Evolutionary conservation across 129 eudicot species (phyloP), one percentile per base, ranked within the genome.

Genomic region (Gnaphalium uliginosum): DNA sequence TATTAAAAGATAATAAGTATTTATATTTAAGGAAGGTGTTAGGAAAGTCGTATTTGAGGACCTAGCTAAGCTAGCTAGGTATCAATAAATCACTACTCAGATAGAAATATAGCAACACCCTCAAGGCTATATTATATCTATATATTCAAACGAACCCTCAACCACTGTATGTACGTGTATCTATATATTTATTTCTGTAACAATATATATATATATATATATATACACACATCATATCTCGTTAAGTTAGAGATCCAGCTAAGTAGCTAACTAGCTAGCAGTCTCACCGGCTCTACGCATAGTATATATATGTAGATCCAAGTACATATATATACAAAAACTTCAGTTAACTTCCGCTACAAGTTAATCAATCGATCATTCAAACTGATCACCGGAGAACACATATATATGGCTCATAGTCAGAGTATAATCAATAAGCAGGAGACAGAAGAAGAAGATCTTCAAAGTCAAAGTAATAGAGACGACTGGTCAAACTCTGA

Each of bases 21-120:
- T 6, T 57, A 57, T 25, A 2, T 57, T 57, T 57, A 14, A 59
- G 69, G 75, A 41, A 69, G 79, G 79, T 75, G 79, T 15, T 58
- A 78, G 82, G 65, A 70, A 78, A 61, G 82, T 70, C 39, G 76
- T 24, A 57, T 57, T 19, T 56, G 33, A 39, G 63, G 70, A 62
- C 71, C 78, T 11, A 15, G 33, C 66, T 29, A 63, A 32, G 23
- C 72, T 64, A 27, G 4, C 53, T 66, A 66, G 71, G 51, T 48
- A n/a, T 70, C 64, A 78, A 50, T 53, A 58, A 27, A 29, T 29
- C 65, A 78, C 64, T 53, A 69, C 70, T 68, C 75, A 77, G 13
- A 77, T 41, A 41, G 3, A 4, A 13, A 41, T 2, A 9, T 58
- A 68, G 48, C 68, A 68, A 13, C 18, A 6, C 53, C 4, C 50